Percentiles rank a stretch among this genome's conserved stretches.
Conservation (phyloP, 306 rosid genomes). For the Gillenia trifoliata region DNA sequence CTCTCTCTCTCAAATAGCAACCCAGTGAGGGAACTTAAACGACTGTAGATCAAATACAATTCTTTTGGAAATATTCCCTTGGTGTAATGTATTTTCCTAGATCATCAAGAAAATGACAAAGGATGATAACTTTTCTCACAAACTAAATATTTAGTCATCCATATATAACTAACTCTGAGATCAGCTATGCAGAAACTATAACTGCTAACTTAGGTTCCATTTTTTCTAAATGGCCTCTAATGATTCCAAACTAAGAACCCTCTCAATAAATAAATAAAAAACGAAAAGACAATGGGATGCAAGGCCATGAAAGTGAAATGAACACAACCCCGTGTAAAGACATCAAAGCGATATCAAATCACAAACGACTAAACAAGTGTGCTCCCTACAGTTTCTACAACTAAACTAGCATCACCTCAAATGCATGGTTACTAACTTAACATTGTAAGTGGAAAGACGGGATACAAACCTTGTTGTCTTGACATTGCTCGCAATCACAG, state of each 20-base stretch:
- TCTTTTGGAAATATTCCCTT: neutral
- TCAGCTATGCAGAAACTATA: neutral
- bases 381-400: neutral
- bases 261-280: neutral
- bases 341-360: no score
- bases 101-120: neutral
- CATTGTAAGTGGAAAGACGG: neutral
- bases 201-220: neutral
- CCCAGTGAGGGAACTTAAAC: neutral
- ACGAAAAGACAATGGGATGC: neutral
- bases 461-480: conserved; percentile 37
- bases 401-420: neutral
- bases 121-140: neutral
- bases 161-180: neutral
- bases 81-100: neutral
- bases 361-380: neutral
- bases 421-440: neutral
- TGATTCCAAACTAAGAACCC: neutral
- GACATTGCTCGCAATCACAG: conserved; percentile 49
- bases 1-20: neutral
- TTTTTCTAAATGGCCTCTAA: neutral
- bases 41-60: neutral
- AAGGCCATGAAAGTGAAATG: neutral
- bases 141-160: neutral
- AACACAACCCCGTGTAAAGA: no score